Evolutionary conservation across 116 monocot species (phyloP), one percentile per base, ranked within the genome.

Genomic region (Papilionanthe hybrid): DNA sequence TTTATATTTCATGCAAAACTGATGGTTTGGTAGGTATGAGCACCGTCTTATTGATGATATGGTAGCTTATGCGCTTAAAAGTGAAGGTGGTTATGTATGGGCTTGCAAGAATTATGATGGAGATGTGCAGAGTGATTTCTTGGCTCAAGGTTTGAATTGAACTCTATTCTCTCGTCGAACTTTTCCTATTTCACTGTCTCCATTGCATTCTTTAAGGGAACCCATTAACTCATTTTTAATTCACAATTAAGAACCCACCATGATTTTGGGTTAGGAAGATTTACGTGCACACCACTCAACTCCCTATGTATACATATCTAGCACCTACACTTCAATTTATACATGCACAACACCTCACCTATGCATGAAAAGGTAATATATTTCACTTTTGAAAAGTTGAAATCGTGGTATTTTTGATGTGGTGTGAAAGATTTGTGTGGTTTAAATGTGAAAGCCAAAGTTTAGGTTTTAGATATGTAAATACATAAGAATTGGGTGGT

Each of bases 61-160:
- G 98, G 98, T 98, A 78, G 98, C 98, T 4, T 98, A 98, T 91
- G 94, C 98, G 57, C 80, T 98, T 23, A 98, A 94, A 90, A 98
- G 98, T 69, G 93, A 98, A 42, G 98, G 98, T 53, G 94, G 93
- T 44, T 98, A 98, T 86, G 98, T 98, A 9, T 98, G 96, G 96
- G 94, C 94, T 79, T 96, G 93, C 81, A 96, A 96, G 82, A 96
- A 96, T 76, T 96, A 96, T 78, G 98, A 98, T 81, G 98, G 98
- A 82, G 98, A 98, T 86, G 98, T 98, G 10, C 98, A 98, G 87
- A 93, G 98, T 85, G 98, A 98, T 85, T 98, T 98, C 87, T 84
- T 98, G 79, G 97, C 97, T 79, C 97, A 98, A 94, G 97, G 97
- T 94, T 68, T 49, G 72, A 75, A 41, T 32, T 69, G 17, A 69